Base-by-base conservation (phyloP, 2,329 filamentous ascomycete genomes). In the Talaromyces albobiverticillius region DNA sequence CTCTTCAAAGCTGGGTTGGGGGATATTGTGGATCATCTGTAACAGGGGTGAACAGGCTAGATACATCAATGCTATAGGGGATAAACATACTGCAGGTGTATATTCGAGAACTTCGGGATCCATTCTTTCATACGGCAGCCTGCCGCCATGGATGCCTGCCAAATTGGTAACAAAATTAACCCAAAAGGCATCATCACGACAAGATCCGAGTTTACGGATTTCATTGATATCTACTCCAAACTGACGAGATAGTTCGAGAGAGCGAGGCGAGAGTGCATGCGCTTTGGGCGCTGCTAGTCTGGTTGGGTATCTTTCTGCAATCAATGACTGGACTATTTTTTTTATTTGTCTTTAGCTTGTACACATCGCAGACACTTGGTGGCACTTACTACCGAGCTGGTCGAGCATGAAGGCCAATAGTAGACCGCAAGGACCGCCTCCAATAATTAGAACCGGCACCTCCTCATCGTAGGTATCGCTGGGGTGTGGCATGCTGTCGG, bases 11-110 rank as follows among this genome's bases (percentile, higher is more conserved):
- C 59, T 64, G 7, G 73, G 73, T 38, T 76, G 72, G 0, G 73
- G 69, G 5, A 76, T 70, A 53, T 76, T 76, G 42, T 75, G 72
- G 22, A 76, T 72, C 72, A 75, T 75, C 48, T 41, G n/a, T n/a
- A n/a, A n/a, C n/a, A n/a, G n/a, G n/a, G n/a, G n/a, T n/a, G n/a
- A n/a, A n/a, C n/a, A n/a, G n/a, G n/a, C n/a, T n/a, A n/a, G n/a
- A n/a, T n/a, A n/a, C n/a, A n/a, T n/a, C n/a, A n/a, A n/a, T n/a
- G n/a, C n/a, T n/a, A n/a, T n/a, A n/a, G n/a, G 8, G 34, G 26
- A 61, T 64, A 32, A 40, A 40, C 46, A 29, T 5, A 67, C 70
- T 47, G 69, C 64, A 4, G 71, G 70, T 3, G 71, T 74, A 32
- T 66, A 59, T 13, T 71, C 59, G 25, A 74, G 57, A 3, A 73